Percentiles rank a stretch among this genome's conserved stretches.
Conservation (phyloP, 306 rosid genomes). For the Prosopis cineraria region DNA sequence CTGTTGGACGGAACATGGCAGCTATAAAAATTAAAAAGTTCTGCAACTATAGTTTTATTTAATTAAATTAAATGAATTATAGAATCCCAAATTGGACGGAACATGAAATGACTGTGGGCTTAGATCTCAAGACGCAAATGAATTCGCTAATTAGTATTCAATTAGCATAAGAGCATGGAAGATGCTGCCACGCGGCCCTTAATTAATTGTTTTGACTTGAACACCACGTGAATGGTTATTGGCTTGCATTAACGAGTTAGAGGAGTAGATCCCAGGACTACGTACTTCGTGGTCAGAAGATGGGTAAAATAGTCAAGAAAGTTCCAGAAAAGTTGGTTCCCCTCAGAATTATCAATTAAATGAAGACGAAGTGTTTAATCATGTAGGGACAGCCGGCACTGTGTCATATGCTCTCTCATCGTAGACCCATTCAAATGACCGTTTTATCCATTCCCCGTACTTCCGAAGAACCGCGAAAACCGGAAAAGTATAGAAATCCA, state of each 20-base stretch:
- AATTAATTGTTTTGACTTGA: slow-evolving; percentile 8
- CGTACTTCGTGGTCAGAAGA: neutral
- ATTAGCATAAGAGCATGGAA: neutral
- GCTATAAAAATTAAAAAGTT: neutral
- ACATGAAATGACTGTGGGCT: neutral
- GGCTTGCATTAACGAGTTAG: slow-evolving; percentile 13
- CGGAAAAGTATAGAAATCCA: neutral
- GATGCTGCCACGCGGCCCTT: too few species aligned
- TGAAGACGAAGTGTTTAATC: neutral
- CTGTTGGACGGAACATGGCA: neutral
- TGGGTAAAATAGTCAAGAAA: slow-evolving; percentile 21
- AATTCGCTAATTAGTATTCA: slow-evolving; percentile 1
- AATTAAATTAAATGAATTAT: neutral
- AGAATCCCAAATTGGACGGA: neutral
- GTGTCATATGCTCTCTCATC: neutral
- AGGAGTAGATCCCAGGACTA: neutral
- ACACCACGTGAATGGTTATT: slow-evolving; percentile 8
- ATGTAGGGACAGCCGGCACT: neutral
- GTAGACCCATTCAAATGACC: neutral
- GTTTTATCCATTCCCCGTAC: neutral
- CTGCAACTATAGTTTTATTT: neutral
- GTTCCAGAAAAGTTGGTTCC: neutral
- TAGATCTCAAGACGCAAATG: slow-evolving; percentile 16
- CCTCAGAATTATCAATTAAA: neutral
- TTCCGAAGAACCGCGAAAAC: neutral